phyloP scores from a whole-genome alignment of 805 yeast genomes.

The Cyberlindnera misumaiensis region DNA sequence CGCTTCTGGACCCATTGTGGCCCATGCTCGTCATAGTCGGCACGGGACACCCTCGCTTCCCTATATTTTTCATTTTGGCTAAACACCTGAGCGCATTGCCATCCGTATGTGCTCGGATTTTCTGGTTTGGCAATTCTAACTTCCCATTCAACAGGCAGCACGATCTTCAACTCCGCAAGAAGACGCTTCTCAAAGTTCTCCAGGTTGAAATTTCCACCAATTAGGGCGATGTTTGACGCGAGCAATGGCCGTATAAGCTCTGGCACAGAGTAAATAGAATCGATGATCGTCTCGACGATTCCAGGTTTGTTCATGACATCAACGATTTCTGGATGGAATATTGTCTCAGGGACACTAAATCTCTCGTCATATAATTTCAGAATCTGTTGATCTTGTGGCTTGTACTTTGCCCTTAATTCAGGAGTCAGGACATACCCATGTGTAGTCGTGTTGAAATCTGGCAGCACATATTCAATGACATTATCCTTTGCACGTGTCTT shows the following conservation, averaged over 20 bases:
- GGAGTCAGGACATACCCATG: conserved; percentile 59
- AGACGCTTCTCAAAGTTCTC: conserved; percentile 63
- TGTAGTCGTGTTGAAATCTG: conserved; percentile 77
- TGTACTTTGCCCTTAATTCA: conserved; percentile 21
- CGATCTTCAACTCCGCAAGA: conserved; percentile 52
- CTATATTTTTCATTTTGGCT: conserved; percentile 27
- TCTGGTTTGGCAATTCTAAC: conserved; percentile 39
- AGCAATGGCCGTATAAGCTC: conserved; percentile 67
- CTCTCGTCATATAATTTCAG: conserved; percentile 74
- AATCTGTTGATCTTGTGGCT: conserved; percentile 52
- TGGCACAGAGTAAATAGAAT: conserved; percentile 64
- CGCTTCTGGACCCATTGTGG: conserved; percentile 36
- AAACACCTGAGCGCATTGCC: conserved; percentile 48
- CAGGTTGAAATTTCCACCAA: conserved; percentile 77
- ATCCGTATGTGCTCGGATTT: conserved; percentile 41
- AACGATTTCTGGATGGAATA: conserved; percentile 79
- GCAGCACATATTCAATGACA: conserved; percentile 69
- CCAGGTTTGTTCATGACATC: conserved; percentile 75
- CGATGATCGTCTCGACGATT: conserved; percentile 60
- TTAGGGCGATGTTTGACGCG: conserved; percentile 68
- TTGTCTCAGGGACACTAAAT: conserved; percentile 79
- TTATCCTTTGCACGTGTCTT: conserved; percentile 22
- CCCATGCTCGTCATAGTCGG: conserved; percentile 87
- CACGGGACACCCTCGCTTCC: conserved; percentile 57
- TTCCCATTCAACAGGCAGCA: conserved; percentile 65